Conservation (phyloP, 2,329 filamentous ascomycete genomes). For the Ophiostoma australiae region DNA sequence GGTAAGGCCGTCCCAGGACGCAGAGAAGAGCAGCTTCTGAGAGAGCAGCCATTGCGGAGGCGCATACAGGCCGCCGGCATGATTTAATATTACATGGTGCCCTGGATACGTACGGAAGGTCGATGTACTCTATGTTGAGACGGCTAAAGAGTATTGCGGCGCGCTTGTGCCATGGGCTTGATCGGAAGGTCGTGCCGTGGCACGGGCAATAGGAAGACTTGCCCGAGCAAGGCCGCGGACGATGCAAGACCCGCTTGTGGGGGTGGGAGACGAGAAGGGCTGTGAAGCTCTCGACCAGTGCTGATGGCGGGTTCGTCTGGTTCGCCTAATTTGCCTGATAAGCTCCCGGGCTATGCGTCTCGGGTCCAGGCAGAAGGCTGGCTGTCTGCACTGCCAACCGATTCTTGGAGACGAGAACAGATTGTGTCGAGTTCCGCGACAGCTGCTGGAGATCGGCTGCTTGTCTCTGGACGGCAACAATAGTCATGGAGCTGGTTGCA, state of each 20-base stretch:
- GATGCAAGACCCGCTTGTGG: background rate
- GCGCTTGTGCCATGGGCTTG: background rate
- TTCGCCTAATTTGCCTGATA: no score
- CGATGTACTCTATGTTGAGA: background rate
- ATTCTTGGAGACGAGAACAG: no score
- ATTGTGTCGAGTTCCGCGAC: no score
- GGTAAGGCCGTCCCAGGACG: background rate
- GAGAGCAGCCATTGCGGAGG: background rate
- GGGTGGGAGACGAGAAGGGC: background rate
- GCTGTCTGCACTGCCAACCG: no score
- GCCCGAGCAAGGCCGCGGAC: background rate
- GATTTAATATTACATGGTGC: background rate
- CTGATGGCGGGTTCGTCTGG: background rate
- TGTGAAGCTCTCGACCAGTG: background rate
- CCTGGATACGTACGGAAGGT: background rate
- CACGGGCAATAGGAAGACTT: background rate
- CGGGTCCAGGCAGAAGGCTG: no score
- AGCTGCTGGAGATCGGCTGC: no score
- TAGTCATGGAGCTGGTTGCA: no score
- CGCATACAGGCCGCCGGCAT: background rate
- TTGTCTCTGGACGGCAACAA: no score
- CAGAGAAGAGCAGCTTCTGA: background rate
- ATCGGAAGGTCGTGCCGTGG: background rate
- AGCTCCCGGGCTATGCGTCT: background rate
- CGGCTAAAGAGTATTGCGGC: background rate